Evolutionary conservation across 768 basidiomycete genomes (phyloP), one percentile per base, ranked within the genome.

Genomic region (Trametes sanguinea): DNA sequence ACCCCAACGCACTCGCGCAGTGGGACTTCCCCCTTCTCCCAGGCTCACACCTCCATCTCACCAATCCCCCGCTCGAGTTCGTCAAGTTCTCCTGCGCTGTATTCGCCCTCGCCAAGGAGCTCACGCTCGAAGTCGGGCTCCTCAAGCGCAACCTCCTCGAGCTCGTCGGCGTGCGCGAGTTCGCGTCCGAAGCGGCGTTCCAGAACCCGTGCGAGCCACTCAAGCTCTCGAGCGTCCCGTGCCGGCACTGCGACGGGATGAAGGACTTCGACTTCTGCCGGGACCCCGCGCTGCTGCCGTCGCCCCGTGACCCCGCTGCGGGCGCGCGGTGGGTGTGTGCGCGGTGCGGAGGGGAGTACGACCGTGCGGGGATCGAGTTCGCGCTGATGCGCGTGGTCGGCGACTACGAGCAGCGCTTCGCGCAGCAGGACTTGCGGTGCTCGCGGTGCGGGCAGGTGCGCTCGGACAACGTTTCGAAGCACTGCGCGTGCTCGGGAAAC

Each of bases 191-290:
- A 52, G 95, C 95, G 3, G 74, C 81, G 1, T 99, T 95, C 81
- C 85, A 85, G 55, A 97, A 97, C 72, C 95, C 95, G 0, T 98
- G 95, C 76, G 89, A 94, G 71, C 85, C 92, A 8, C 81, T 96
- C 57, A 89, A 90, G 67, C 74, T 98, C 30, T 79, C 87, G 46
- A 92, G 92, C 72, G 89, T 98, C 40, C 91, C 95, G 33, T 98
- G 96, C 72, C 85, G 84, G 44, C 84, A 88, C 68, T 98, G 92
- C 75, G 95, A 94, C 72, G 76, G 79, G 13, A 81, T 95, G 62
- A 85, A 90, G 2, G 94, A 96, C 72, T 92, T 99, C 69, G 97
- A 99, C 74, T 91, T 99, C 69, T 98, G 96, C 72, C 85, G 96
- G 14, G 96, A 98, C 75, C 82, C 86, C 10, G 90, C 94, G 61